Conservation (phyloP, 192 early-diverging fungal genomes). For the Obelidium mucronatum region DNA sequence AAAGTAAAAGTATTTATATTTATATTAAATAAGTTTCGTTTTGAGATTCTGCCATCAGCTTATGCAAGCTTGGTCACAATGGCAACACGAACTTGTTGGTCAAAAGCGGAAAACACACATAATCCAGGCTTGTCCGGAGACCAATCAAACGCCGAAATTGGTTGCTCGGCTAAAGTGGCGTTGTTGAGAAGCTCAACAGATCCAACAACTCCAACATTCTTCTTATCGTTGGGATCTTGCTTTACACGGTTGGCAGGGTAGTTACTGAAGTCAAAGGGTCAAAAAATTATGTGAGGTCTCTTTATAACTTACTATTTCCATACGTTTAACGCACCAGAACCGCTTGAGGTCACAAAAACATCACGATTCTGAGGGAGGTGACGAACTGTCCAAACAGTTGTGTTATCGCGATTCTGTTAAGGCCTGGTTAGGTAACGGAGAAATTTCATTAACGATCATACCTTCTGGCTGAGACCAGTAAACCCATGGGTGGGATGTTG, state of each 20-base stretch:
- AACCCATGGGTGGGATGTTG: conserved; percentile 57
- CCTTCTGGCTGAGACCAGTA: conserved; percentile 52
- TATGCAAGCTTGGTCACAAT: conserved; percentile 61
- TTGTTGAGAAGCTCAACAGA: conserved; percentile 54
- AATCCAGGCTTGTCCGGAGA: conserved; percentile 68
- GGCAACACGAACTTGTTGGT: conserved; percentile 69
- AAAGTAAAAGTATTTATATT: background rate
- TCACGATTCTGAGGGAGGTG: conserved; percentile 73
- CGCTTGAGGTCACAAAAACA: conserved; percentile 66
- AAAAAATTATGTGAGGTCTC: background rate
- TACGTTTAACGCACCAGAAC: conserved; percentile 63
- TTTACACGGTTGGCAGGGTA: conserved; percentile 56
- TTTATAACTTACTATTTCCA: conserved; percentile 63
- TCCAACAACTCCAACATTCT: conserved; percentile 51
- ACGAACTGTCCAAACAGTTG: conserved; percentile 70
- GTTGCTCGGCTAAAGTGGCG: conserved; percentile 66
- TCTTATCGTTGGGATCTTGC: conserved; percentile 46
- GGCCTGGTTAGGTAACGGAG: background rate
- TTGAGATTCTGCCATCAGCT: no score
- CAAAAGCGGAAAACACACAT: conserved; percentile 71
- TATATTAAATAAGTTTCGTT: background rate
- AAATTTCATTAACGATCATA: conserved; percentile 9
- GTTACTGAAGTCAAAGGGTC: conserved; percentile 41
- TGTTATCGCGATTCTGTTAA: conserved; percentile 50
- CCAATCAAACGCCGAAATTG: conserved; percentile 74